Percentiles rank a stretch among this genome's conserved stretches.
Evolutionary conservation across 441 rosid genomes (phyloP).

Genomic region (Pelargonium myrrhifolium): DNA sequence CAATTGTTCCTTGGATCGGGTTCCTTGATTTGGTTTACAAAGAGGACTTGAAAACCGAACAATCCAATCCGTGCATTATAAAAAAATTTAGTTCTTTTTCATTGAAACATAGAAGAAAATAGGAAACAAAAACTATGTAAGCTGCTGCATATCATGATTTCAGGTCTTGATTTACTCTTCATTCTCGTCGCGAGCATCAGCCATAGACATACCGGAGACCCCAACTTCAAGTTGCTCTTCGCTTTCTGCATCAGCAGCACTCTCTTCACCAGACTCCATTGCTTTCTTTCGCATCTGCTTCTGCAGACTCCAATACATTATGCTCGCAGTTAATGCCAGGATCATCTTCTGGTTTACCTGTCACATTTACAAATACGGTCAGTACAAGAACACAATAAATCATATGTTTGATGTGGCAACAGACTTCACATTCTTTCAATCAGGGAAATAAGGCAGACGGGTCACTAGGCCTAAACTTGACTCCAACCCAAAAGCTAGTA

Average conservation of each 20-base stretch:
- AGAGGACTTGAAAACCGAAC: neutral
- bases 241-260: slow-evolving; percentile 28
- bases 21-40: neutral
- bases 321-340: slow-evolving; percentile 81
- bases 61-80: neutral
- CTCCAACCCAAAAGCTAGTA: neutral
- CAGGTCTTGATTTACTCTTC: neutral
- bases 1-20: neutral
- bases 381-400: neutral
- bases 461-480: too few relatives aligned
- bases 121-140: neutral
- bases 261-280: slow-evolving; percentile 11
- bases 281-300: slow-evolving; percentile 43
- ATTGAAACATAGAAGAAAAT: neutral
- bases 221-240: slow-evolving; percentile 30
- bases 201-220: slow-evolving; percentile 34
- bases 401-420: too few relatives aligned
- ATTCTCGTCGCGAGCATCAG: slow-evolving; percentile 21
- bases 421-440: too few relatives aligned
- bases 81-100: neutral
- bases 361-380: neutral
- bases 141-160: slow-evolving; percentile 5
- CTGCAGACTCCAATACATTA: slow-evolving; percentile 85
- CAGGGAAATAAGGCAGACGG: too few relatives aligned
- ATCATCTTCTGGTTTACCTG: slow-evolving; percentile 99